Base-by-base conservation (phyloP, 345 rosid species). In the Hirschfeldia incana region DNA sequence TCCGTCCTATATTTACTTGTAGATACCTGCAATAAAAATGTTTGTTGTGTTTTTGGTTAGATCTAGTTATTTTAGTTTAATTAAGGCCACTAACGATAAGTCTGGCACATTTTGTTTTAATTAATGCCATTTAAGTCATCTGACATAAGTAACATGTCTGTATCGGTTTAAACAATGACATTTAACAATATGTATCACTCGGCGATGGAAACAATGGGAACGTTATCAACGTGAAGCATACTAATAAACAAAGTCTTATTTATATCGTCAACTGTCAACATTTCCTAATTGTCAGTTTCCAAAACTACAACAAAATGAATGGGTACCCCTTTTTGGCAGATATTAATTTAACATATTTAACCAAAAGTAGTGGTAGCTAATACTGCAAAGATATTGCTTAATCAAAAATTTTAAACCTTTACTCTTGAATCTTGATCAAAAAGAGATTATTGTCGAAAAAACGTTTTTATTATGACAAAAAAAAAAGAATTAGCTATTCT, bases 151-250 rank as follows among this genome's bases (percentile, higher is more conserved):
- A 46, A 49, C 72, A 8, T 68, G 72, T 13, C 37, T 68, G 4
- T 57, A 51, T 51, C 58, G 6, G 16, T 46, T 46, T 46, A 46
- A 46, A 46, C 55, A 4, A 46, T 13, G 15, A 13, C 49, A 42
- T 11, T 42, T 42, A 42, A 42, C 49, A 42, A 21, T 37, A 37
- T 7, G 53, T 44, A 44, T 44, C 53, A 44, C 53, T 44, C 53
- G 53, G 15, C n/a, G n/a, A 65, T 30, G 61, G 68, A 65, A 49
- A 57, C 42, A 46, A 46, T 46, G 29, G 5, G 61, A 51, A 69
- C 62, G 73, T 28, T 68, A 70, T 70, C 46, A 55, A 70, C 65
- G 55, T 49, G 72, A 29, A 30, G 13, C 37, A 29, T 13, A 61
- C 15, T 3, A 28, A 29, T 21, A 21, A 21, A 21, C 21, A 21